Percentiles rank a stretch among this genome's conserved stretches.
phyloP scores from a whole-genome alignment of 306 rosid species.

The Geum urbanum region DNA sequence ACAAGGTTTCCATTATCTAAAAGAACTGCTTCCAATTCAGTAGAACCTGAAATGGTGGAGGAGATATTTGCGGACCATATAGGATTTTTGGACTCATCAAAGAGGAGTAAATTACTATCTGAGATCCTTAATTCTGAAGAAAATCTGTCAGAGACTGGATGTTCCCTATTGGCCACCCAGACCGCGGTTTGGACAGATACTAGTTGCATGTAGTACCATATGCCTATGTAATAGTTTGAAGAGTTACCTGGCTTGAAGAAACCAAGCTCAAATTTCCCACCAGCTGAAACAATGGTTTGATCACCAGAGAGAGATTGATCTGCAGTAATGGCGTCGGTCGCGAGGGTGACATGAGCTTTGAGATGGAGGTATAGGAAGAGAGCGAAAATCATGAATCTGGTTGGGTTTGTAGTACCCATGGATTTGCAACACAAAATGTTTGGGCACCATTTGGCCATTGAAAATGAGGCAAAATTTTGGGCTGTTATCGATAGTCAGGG shows the following conservation, averaged over 20 bases:
- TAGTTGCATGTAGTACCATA: slow-evolving; percentile 22
- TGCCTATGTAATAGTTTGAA: slow-evolving; percentile 32
- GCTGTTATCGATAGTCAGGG: too few species aligned
- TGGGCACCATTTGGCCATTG: too few species aligned
- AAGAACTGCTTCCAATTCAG: slow-evolving; percentile 24
- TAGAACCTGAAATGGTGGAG: not conserved
- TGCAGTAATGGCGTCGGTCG: slow-evolving; percentile 25
- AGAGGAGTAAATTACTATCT: slow-evolving; percentile 31
- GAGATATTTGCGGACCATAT: slow-evolving; percentile 32
- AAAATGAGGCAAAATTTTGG: too few species aligned
- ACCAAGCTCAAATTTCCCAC: slow-evolving; percentile 24
- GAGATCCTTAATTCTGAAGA: slow-evolving; percentile 22
- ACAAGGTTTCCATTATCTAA: slow-evolving; percentile 31
- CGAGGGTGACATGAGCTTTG: slow-evolving; percentile 9
- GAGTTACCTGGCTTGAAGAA: slow-evolving; percentile 32
- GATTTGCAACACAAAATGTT: too few species aligned
- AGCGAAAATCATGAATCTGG: too few species aligned
- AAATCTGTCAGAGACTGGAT: slow-evolving; percentile 28
- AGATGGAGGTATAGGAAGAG: slow-evolving; percentile 3
- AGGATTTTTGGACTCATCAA: not conserved
- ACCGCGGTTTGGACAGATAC: slow-evolving; percentile 2
- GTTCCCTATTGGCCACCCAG: slow-evolving; percentile 41
- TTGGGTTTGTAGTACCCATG: too few species aligned
- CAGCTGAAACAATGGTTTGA: slow-evolving; percentile 26
- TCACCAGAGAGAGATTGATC: slow-evolving; percentile 29